phyloP scores from a whole-genome alignment of 345 rosid genomes.

The Balakata baccata region DNA sequence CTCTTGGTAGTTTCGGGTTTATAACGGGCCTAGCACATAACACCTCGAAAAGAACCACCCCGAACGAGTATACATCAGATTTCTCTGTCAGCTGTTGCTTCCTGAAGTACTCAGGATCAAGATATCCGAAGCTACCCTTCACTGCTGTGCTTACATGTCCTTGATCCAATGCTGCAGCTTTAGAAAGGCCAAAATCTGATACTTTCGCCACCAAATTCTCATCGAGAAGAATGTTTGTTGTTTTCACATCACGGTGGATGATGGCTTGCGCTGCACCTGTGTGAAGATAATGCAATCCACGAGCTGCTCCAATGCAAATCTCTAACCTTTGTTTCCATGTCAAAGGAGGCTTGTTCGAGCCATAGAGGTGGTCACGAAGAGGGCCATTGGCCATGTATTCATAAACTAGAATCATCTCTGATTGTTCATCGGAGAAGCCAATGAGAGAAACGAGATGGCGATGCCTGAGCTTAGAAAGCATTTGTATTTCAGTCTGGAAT shows the following conservation, averaged over 20 bases:
- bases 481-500: too few species aligned
- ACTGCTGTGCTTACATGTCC: constrained; percentile 85
- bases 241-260: constrained; percentile 84
- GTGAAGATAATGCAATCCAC: constrained; percentile 82
- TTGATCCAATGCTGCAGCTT: constrained; percentile 63
- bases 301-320: constrained; percentile 76
- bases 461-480: too few species aligned
- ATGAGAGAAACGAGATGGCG: constrained; percentile 43
- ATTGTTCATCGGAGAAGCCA: constrained; percentile 69
- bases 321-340: constrained; percentile 84
- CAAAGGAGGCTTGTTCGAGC: constrained; percentile 45
- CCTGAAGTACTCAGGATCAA: constrained; percentile 81
- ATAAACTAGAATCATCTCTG: constrained; percentile 88
- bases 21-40: constrained; percentile 73
- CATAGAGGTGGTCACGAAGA: constrained; percentile 73
- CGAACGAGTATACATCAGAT: constrained; percentile 87
- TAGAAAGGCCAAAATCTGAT: constrained; percentile 76
- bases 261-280: constrained; percentile 72
- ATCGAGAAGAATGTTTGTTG: constrained; percentile 80
- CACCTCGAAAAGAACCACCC: constrained; percentile 79
- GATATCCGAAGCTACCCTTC: constrained; percentile 86
- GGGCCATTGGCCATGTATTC: constrained; percentile 88
- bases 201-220: constrained; percentile 77
- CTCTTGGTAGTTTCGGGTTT: constrained; percentile 58
- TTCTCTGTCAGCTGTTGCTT: constrained; percentile 81